Conservation (phyloP, 805 yeast species). For the Yamadazyma paraphyllophila region DNA sequence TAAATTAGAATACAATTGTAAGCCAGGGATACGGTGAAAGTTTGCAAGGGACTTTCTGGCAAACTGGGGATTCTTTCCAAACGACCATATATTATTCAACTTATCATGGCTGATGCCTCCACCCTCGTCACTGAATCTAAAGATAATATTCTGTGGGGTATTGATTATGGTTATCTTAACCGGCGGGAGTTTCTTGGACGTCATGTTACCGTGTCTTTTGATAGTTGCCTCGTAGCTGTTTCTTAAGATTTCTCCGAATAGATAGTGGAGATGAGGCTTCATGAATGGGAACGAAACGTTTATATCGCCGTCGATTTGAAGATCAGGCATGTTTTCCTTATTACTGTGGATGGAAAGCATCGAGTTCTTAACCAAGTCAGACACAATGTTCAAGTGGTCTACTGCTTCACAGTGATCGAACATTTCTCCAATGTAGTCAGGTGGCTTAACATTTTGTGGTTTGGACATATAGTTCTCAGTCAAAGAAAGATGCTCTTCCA, state of each 20-base stretch:
- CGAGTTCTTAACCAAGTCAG: conserved; percentile 46
- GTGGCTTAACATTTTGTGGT: conserved; percentile 47
- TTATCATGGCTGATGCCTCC: conserved; percentile 74
- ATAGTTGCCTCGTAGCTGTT: conserved; percentile 85
- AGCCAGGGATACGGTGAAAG: conserved; percentile 69
- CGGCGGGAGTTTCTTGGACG: conserved; percentile 54
- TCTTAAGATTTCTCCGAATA: conserved; percentile 83
- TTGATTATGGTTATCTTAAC: conserved; percentile 73
- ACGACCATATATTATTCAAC: conserved; percentile 76
- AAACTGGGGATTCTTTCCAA: conserved; percentile 65
- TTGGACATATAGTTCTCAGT: conserved; percentile 58
- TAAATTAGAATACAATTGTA: conserved; percentile 43
- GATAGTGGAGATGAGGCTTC: conserved; percentile 80
- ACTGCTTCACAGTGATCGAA: conserved; percentile 75
- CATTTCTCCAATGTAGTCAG: conserved; percentile 70
- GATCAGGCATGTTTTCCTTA: conserved; percentile 60
- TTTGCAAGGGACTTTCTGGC: conserved; percentile 60
- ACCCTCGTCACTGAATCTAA: conserved; percentile 84
- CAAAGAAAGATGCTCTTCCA: conserved; percentile 85
- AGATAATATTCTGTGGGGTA: conserved; percentile 62
- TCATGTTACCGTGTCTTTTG: conserved; percentile 26
- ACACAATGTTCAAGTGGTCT: conserved; percentile 61
- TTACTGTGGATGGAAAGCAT: conserved; percentile 55
- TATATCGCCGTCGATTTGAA: conserved; percentile 70
- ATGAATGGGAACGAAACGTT: conserved; percentile 76